These are phyloP conservation scores for Spergularia marina DNA, from an alignment of 148 eudicot genomes.

Conservation along the genomic window DNA sequence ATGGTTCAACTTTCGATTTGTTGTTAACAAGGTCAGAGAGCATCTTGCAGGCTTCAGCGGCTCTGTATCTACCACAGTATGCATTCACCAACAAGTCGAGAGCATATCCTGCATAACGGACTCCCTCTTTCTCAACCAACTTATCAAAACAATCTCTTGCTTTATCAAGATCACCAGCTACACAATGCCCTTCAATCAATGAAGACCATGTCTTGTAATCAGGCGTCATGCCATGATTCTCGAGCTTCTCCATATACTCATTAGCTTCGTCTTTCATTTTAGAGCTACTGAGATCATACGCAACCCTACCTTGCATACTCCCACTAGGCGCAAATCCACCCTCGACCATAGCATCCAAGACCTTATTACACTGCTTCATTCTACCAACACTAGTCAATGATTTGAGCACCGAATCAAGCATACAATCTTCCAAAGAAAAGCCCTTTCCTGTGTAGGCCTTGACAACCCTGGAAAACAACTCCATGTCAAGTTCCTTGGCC, in stretches of 20 bases:
- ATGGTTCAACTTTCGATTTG: conserved; percentile 41
- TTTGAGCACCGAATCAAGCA: conserved; percentile 56
- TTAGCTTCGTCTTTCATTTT: conserved; percentile 46
- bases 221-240: conserved; percentile 26
- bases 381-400: conserved; percentile 75
- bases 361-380: conserved; percentile 51
- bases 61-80: conserved; percentile 48
- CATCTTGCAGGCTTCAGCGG: conserved; percentile 54
- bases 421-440: conserved; percentile 37
- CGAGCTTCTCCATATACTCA: conserved; percentile 49
- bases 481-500: conserved; percentile 58
- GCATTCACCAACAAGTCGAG: conserved; percentile 51
- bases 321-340: conserved; percentile 48
- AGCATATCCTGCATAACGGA: conserved; percentile 41
- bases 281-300: conserved; percentile 50
- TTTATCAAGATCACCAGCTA: conserved; percentile 49
- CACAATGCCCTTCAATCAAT: conserved; percentile 63
- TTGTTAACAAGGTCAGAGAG: conserved; percentile 45
- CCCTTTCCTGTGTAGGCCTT: conserved; percentile 49
- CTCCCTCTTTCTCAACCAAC: conserved; percentile 48
- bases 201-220: conserved; percentile 48
- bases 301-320: conserved; percentile 47
- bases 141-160: conserved; percentile 49
- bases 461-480: conserved; percentile 50
- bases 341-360: conserved; percentile 62